Conservation (phyloP, 305 asterid genomes). For the Solanum chacoense region DNA sequence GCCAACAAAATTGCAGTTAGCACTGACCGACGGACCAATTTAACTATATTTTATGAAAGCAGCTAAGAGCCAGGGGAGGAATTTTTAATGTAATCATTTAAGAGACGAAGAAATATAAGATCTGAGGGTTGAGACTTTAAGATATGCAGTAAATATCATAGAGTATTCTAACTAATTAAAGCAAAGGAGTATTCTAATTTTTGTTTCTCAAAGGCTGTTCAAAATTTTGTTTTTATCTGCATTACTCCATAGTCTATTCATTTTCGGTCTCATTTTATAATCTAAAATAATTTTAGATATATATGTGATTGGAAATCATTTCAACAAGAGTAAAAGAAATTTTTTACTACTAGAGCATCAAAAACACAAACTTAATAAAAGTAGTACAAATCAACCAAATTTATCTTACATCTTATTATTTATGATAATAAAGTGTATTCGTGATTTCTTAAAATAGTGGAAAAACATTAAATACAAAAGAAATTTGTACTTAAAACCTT, state of each 20-base stretch:
- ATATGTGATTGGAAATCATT: background rate
- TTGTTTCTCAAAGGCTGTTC: background rate
- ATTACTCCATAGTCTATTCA: background rate
- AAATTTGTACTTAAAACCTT: background rate
- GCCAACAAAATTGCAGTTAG: background rate
- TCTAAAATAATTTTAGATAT: no score
- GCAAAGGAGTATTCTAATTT: background rate
- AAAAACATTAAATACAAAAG: background rate
- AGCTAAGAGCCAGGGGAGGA: background rate
- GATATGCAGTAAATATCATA: background rate
- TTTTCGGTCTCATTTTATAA: no score
- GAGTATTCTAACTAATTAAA: background rate
- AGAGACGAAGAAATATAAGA: background rate
- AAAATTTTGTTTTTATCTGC: background rate
- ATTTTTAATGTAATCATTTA: background rate
- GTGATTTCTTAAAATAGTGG: background rate
- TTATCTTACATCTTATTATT: background rate
- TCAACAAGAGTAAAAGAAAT: fast-evolving
- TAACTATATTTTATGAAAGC: background rate
- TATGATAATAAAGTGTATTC: background rate
- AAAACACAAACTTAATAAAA: background rate
- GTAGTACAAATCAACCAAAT: background rate
- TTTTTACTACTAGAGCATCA: background rate
- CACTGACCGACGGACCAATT: background rate
- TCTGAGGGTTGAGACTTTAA: background rate